Evolutionary conservation across 202 grass and related monocot genomes (phyloP).

Genomic region (Panicum virgatum): DNA sequence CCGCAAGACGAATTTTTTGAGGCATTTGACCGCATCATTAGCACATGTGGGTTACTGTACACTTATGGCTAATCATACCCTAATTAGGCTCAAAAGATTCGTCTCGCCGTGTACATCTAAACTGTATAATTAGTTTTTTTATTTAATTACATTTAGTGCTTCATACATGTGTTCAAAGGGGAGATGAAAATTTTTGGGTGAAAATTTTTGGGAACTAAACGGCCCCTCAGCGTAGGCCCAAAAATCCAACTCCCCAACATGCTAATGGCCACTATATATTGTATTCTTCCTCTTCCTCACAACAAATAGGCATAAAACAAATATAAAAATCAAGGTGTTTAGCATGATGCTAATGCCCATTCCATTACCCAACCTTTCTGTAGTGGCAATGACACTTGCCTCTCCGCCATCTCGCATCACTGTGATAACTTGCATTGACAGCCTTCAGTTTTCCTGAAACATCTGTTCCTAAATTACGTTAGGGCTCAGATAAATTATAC

Average conservation of each 20-base stretch:
- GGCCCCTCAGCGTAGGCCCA: too few species aligned
- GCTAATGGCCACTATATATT: not conserved
- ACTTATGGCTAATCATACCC: too few species aligned
- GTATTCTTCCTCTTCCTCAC: not conserved
- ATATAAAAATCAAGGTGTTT: not conserved
- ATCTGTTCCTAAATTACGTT: not conserved
- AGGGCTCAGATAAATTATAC: not conserved
- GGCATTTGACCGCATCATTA: too few species aligned
- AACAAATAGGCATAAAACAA: not conserved
- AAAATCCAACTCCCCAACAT: not conserved
- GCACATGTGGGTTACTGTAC: too few species aligned
- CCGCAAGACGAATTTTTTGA: too few species aligned
- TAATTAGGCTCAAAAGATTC: too few species aligned
- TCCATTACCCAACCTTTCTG: conserved; percentile 16
- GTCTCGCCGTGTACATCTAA: too few species aligned
- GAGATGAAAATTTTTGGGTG: too few species aligned
- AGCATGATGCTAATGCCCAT: not conserved
- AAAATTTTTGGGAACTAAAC: too few species aligned
- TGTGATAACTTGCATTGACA: not conserved
- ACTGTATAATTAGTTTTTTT: too few species aligned
- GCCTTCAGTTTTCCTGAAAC: not conserved
- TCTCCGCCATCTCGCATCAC: not conserved
- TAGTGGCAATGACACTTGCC: conserved; percentile 32
- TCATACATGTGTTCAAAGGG: too few species aligned
- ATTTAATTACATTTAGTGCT: too few species aligned